Base-by-base conservation (phyloP, 2,329 filamentous ascomycete species). In the Calonectria montana region DNA sequence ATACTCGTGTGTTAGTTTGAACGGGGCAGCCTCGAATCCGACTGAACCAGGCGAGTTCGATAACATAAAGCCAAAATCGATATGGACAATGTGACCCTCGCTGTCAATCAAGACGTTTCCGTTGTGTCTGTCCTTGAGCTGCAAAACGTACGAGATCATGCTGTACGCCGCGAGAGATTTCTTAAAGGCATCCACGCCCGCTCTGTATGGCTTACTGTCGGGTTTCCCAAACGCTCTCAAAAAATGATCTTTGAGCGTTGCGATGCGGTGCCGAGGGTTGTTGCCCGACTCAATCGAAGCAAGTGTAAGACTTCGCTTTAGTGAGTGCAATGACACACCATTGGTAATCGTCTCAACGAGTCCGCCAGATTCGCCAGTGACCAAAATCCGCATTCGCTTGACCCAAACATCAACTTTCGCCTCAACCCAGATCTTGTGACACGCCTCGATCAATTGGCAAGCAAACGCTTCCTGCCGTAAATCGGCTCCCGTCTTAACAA, bases 61-160 rank as follows among this genome's bases (percentile, higher is more conserved):
- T 39, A 97, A 87, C 93, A 97, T 96, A 82, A 97, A 97, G 67
- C 94, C 94, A 82, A 97, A 97, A 83, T 97, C 94, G 73, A 97
- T 97, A 81, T 97, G 94, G 72, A 97, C 92, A 69, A 96, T 95
- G 80, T 97, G 94, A 12, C 94, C 94, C 81, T 94, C 92, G 78
- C 94, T 95, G 82, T 96, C 94, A 78, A 97, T 93, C 71, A 97
- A 88, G 16, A 97, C 93, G 79, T 97, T 97, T 67, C 94, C 94
- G 80, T 97, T 97, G 82, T 97, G 94, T 15, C 94, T 89, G 80
- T 97, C 94, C 81, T 97, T 97, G 71, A 97, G 90, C 83, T 97
- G 94, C 66, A 97, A 86, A 62, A 97, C 87, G 80, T 97, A 97
- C 69, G 92, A 94, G 73, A 97, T 94, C 75, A 96, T 92, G 84